Evolutionary conservation across 1,139 yeast species (phyloP).

Genomic region (Debaryomyces sp.): DNA sequence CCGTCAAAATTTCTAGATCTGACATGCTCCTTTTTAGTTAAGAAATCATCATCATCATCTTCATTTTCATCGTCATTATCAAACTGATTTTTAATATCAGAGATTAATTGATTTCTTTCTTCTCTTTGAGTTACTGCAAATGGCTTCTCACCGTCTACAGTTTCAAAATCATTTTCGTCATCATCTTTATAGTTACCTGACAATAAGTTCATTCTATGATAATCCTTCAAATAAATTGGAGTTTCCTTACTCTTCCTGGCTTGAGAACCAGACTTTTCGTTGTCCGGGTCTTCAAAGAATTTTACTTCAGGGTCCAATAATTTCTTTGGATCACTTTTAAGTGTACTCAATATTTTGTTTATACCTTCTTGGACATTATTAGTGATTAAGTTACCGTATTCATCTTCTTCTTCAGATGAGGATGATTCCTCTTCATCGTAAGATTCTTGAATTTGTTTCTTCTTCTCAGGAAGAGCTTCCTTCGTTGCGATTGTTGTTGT

Average conservation of each 20-base stretch:
- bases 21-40: slow-evolving; percentile 53
- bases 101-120: slow-evolving; percentile 68
- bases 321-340: slow-evolving; percentile 64
- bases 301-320: slow-evolving; percentile 66
- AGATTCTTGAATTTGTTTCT: slow-evolving; percentile 20
- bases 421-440: slow-evolving; percentile 31
- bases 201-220: slow-evolving; percentile 80
- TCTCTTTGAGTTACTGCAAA: slow-evolving; percentile 76
- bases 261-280: slow-evolving; percentile 23
- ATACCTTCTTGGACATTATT: slow-evolving; percentile 85
- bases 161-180: slow-evolving; percentile 40
- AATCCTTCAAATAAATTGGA: slow-evolving; percentile 89
- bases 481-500: background rate
- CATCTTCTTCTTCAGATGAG: slow-evolving; percentile 83
- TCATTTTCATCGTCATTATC: slow-evolving; percentile 44
- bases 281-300: slow-evolving; percentile 71
- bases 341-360: slow-evolving; percentile 67
- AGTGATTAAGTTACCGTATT: slow-evolving; percentile 84
- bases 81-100: slow-evolving; percentile 75
- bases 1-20: slow-evolving; percentile 12
- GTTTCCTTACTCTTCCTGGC: slow-evolving; percentile 46
- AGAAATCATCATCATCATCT: slow-evolving; percentile 50
- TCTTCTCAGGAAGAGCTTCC: background rate
- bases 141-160: slow-evolving; percentile 62
- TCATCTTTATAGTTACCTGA: slow-evolving; percentile 61